phyloP scores from a whole-genome alignment of 169 alveolate genomes.

The Plasmodium relictum region DNA sequence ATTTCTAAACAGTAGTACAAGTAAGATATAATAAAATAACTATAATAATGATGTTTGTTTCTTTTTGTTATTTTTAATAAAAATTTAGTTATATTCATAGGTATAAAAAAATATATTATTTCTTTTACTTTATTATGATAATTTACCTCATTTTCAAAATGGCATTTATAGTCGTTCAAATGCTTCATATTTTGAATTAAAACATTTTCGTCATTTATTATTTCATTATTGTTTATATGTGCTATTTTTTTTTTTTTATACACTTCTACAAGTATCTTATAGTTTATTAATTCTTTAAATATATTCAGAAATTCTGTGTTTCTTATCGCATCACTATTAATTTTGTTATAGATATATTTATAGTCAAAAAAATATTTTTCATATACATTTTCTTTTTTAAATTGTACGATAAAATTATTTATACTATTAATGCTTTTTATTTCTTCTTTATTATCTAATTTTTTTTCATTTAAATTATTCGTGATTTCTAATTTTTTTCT shows the following conservation, averaged over 20 bases:
- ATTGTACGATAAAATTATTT: neutral
- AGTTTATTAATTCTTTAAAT: conserved; percentile 29
- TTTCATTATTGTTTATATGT: conserved; percentile 7
- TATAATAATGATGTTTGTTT: conserved; percentile 12
- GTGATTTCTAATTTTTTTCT: conserved; percentile 7
- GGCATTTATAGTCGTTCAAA: conserved; percentile 4
- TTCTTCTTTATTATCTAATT: neutral
- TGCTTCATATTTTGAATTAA: conserved; percentile 40
- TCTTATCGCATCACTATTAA: conserved; percentile 38
- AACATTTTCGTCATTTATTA: conserved; percentile 27
- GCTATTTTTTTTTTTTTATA: conserved; percentile 7
- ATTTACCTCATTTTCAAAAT: conserved; percentile 25
- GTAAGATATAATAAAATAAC: conserved; percentile 47
- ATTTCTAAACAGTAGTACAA: conserved; percentile 54
- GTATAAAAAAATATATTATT: conserved; percentile 67
- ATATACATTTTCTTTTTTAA: neutral
- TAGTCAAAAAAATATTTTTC: neutral
- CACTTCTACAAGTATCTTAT: conserved; percentile 39
- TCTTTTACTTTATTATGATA: conserved; percentile 54
- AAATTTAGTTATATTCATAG: conserved; percentile 31
- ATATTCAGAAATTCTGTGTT: conserved; percentile 42
- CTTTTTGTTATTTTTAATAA: conserved; percentile 9
- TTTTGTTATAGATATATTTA: conserved; percentile 47
- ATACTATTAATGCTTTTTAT: neutral
- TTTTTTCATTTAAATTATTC: neutral